Conservation (phyloP, 192 early-diverging fungal species). For the Globomyces pollinis-pini region DNA sequence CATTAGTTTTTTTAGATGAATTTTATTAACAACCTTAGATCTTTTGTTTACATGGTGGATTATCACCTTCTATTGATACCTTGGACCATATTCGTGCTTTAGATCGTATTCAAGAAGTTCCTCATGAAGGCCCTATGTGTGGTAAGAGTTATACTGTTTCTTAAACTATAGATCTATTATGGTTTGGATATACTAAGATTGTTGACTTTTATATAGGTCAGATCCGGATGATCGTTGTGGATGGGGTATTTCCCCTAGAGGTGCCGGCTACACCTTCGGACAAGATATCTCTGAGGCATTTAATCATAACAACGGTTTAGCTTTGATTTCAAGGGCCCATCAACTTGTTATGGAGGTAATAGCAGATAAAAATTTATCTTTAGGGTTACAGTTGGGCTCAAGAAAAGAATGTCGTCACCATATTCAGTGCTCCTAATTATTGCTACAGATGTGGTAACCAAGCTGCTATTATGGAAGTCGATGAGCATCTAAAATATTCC, state of each 20-base stretch:
- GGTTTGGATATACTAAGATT: no score
- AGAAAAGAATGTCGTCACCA: conserved; percentile 97
- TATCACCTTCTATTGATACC: conserved; percentile 87
- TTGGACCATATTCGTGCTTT: conserved; percentile 91
- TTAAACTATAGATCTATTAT: conserved; percentile 60
- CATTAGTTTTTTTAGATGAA: not conserved
- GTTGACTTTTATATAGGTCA: no score
- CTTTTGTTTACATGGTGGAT: conserved; percentile 92
- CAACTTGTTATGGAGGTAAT: conserved; percentile 90
- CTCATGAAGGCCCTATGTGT: conserved; percentile 97
- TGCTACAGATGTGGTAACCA: conserved; percentile 99
- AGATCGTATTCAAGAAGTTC: conserved; percentile 96
- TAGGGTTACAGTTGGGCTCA: conserved; percentile 98
- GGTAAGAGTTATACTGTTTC: conserved; percentile 25
- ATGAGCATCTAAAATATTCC: conserved; percentile 98
- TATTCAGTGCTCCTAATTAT: conserved; percentile 99
- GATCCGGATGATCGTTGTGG: conserved; percentile 83
- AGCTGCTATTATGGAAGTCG: conserved; percentile 99
- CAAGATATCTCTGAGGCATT: conserved; percentile 73
- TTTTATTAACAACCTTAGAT: conserved; percentile 36
- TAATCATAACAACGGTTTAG: conserved; percentile 90
- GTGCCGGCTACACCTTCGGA: conserved; percentile 98
- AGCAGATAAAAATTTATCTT: not conserved
- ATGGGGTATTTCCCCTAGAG: conserved; percentile 94
- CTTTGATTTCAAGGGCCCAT: conserved; percentile 96